These are phyloP conservation scores for Sarocladium strictum DNA, from an alignment of 2,329 filamentous ascomycete species.

Conservation along the genomic window DNA sequence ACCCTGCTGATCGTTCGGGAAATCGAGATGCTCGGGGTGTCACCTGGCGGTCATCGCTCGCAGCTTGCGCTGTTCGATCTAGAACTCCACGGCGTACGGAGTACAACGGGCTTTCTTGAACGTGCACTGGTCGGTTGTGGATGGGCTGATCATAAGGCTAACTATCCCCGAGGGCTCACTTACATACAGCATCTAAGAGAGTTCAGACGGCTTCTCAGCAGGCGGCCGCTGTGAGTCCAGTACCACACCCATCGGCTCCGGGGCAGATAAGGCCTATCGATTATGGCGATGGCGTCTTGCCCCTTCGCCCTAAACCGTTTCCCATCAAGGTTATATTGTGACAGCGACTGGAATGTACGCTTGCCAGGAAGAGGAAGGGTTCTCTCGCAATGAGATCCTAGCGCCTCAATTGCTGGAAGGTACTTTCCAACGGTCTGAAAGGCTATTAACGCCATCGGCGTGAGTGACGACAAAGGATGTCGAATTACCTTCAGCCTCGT, in stretches of 20 bases:
- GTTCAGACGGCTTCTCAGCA: conserved; percentile 4
- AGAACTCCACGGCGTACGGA: not conserved
- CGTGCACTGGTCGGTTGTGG: too few relatives aligned
- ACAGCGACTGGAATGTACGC: conserved; percentile 5
- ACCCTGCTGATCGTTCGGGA: conserved; percentile 3
- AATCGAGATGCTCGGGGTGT: not conserved
- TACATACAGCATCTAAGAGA: not conserved
- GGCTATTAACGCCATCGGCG: not conserved
- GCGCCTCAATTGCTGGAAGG: not conserved
- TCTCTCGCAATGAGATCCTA: not conserved
- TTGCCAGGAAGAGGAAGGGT: not conserved
- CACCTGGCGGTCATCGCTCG: too few relatives aligned
- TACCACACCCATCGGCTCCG: not conserved
- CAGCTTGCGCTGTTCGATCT: not conserved
- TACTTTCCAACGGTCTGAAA: not conserved
- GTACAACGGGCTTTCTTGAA: too few relatives aligned
- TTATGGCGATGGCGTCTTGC: conserved; percentile 1
- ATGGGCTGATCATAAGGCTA: too few relatives aligned
- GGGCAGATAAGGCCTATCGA: not conserved
- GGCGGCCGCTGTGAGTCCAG: not conserved
- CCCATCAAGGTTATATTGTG: not conserved
- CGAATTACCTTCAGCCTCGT: too few relatives aligned
- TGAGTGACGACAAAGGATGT: not conserved
- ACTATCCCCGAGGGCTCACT: too few relatives aligned
- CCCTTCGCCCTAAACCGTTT: not conserved